Conservation (phyloP, 257 asterid genomes). For the Solanum appendiculatum region DNA sequence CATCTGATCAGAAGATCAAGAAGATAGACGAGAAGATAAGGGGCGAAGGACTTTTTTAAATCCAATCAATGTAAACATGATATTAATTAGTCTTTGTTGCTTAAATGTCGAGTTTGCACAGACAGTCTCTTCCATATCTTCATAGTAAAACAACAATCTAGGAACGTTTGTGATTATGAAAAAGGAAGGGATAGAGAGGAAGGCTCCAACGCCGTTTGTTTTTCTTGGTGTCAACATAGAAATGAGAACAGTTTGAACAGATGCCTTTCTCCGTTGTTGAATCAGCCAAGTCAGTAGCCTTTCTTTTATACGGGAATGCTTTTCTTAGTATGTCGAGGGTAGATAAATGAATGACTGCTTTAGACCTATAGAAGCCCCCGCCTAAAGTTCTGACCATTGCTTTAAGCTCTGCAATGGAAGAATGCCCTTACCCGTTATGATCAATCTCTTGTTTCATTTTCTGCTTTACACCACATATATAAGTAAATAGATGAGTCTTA, state of each 20-base stretch:
- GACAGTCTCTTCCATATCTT: background rate
- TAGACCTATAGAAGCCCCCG: background rate
- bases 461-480: background rate
- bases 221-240: background rate
- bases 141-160: background rate
- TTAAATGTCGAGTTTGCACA: background rate
- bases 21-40: background rate
- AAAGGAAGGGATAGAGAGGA: background rate
- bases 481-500: background rate
- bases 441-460: background rate
- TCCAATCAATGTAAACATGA: background rate
- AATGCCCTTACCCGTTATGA: background rate
- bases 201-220: background rate
- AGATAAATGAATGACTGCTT: background rate
- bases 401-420: background rate
- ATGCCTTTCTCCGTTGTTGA: background rate
- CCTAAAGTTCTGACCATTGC: background rate
- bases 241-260: background rate
- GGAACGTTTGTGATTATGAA: background rate
- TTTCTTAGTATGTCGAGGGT: background rate
- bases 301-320: background rate
- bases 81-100: background rate
- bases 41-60: background rate
- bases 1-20: background rate
- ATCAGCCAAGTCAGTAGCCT: background rate